Conservation (phyloP, 2,329 filamentous ascomycete species). For the Pestalotiopsis sp. region DNA sequence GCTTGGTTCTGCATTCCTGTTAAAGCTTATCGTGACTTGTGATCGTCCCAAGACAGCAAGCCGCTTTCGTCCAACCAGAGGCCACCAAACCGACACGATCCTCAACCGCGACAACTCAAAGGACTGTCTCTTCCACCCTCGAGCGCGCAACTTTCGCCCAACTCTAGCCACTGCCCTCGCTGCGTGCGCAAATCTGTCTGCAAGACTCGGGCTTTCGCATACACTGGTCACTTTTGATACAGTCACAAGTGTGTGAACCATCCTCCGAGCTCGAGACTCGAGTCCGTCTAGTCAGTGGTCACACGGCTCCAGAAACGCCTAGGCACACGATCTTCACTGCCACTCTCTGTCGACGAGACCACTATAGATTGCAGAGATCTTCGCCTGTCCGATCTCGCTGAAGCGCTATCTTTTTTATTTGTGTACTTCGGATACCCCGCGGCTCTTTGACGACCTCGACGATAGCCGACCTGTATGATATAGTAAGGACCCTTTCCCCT, state of each 20-base stretch:
- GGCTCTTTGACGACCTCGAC: neutral
- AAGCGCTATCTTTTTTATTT: neutral
- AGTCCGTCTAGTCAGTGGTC: neutral
- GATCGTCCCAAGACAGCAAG: neutral
- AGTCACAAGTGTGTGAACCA: neutral
- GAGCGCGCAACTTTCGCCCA: slow-evolving; percentile 11
- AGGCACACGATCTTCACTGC: neutral
- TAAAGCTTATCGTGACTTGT: neutral
- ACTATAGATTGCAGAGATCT: neutral
- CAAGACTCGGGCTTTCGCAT: neutral
- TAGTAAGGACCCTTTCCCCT: neutral
- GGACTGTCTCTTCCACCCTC: slow-evolving; percentile 17
- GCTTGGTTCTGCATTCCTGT: neutral
- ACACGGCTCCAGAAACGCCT: neutral
- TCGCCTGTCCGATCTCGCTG: neutral
- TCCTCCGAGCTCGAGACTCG: neutral
- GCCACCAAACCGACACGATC: slow-evolving; percentile 29
- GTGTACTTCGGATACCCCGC: neutral
- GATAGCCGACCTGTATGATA: neutral
- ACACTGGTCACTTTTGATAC: neutral
- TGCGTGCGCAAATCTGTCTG: neutral
- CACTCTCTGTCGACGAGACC: neutral
- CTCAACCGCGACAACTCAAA: slow-evolving; percentile 25
- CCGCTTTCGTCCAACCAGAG: slow-evolving; percentile 31
- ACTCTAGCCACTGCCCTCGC: neutral